Evolutionary conservation across 805 yeast genomes (phyloP).

Genomic region (Pichia californica): DNA sequence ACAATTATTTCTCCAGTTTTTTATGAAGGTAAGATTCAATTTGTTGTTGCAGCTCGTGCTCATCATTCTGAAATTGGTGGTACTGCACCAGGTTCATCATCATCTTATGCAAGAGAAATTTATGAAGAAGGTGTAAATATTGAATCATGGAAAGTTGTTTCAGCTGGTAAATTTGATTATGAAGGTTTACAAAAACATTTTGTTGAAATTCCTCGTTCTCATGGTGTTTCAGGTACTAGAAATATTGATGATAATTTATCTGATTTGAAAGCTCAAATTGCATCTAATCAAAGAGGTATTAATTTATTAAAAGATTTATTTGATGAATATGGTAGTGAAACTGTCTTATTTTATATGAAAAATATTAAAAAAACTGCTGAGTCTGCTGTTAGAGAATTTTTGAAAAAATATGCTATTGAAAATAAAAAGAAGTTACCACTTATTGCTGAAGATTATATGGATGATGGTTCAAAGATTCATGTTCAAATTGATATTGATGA

Average conservation of each 20-base stretch:
- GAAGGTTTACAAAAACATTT: conserved; percentile 58
- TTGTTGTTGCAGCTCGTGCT: conserved; percentile 90
- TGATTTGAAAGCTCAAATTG: conserved; percentile 78
- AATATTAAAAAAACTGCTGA: conserved; percentile 81
- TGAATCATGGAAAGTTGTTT: conserved; percentile 44
- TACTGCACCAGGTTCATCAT: conserved; percentile 88
- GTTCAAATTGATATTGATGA: conserved; percentile 44
- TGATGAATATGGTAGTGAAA: conserved; percentile 51
- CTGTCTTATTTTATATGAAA: conserved; percentile 65
- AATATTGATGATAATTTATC: conserved; percentile 76
- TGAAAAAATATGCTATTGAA: conserved; percentile 31
- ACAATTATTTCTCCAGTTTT: conserved; percentile 91
- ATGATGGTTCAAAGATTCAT: conserved; percentile 67
- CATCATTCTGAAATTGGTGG: conserved; percentile 99
- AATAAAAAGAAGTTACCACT: conserved; percentile 37
- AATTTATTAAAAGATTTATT: conserved; percentile 53
- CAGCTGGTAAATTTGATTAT: conserved; percentile 61
- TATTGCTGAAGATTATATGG: conserved; percentile 61
- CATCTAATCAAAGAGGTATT: conserved; percentile 86
- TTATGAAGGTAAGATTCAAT: conserved; percentile 52
- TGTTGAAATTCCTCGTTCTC: conserved; percentile 55
- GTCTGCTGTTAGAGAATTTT: conserved; percentile 51
- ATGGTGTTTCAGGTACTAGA: conserved; percentile 89
- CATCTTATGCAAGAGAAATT: conserved; percentile 78
- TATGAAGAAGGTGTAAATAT: conserved; percentile 85